Conservation (phyloP, 345 rosid genomes). For the Boechera retrofracta region DNA sequence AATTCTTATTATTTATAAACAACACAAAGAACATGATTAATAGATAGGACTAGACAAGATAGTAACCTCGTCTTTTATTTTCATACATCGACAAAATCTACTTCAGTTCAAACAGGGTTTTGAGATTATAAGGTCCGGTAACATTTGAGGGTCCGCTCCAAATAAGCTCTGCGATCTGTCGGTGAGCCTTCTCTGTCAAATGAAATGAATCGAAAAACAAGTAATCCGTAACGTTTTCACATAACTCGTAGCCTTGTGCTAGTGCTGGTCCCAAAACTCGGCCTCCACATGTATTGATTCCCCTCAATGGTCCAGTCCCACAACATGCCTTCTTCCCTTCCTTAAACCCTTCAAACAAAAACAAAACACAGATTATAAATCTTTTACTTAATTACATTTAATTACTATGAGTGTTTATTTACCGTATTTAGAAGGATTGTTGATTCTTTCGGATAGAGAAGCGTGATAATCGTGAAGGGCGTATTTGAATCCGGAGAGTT, state of each 20-base stretch:
- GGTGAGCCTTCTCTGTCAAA: neutral
- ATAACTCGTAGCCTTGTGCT: neutral
- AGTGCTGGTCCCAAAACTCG: conserved; percentile 18
- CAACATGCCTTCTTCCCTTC: conserved; percentile 47
- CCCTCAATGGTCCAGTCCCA: conserved; percentile 46
- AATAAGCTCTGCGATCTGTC: conserved; percentile 26
- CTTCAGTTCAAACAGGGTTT: conserved; percentile 40
- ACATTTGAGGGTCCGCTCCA: conserved; percentile 46
- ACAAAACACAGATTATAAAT: neutral
- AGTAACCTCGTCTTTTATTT: conserved; percentile 3
- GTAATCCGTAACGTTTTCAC: neutral
- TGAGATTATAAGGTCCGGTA: conserved; percentile 45
- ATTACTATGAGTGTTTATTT: neutral
- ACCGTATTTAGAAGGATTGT: conserved; percentile 52
- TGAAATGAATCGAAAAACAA: neutral
- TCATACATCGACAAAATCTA: conserved; percentile 16
- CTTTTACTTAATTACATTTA: neutral
- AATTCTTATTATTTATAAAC: conserved; percentile 10
- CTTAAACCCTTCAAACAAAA: conserved; percentile 42
- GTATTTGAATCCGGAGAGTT: conserved; percentile 50
- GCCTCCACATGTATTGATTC: conserved; percentile 39
- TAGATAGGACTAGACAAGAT: neutral
- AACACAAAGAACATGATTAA: neutral
- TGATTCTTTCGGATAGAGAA: conserved; percentile 37
- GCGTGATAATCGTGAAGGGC: conserved; percentile 41